phyloP scores from a whole-genome alignment of 2,329 filamentous ascomycete species.

The Clarireedia homoeocarpa region DNA sequence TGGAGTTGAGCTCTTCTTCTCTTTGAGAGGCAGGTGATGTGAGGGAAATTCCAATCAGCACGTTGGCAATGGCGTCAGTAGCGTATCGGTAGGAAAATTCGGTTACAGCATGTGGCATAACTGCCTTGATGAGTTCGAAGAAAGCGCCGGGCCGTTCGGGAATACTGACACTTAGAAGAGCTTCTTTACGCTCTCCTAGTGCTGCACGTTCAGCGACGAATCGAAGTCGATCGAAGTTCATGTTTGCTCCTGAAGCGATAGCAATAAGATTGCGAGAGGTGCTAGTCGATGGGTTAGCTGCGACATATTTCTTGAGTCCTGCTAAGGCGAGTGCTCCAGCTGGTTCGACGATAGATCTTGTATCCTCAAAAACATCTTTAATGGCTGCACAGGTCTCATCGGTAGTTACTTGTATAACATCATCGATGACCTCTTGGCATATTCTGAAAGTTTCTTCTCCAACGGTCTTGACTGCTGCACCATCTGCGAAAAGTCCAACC shows the following conservation, averaged over 20 bases:
- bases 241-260: conserved; percentile 91
- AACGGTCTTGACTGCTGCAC: conserved; percentile 88
- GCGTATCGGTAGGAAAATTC: conserved; percentile 93
- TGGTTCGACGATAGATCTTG: conserved; percentile 87
- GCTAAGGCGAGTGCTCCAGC: conserved; percentile 88
- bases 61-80: conserved; percentile 62
- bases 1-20: conserved; percentile 59
- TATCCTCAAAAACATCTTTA: conserved; percentile 98
- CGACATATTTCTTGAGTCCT: conserved; percentile 94
- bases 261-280: conserved; percentile 69
- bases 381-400: conserved; percentile 97
- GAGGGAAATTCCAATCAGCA: conserved; percentile 82
- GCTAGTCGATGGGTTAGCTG: conserved; percentile 68
- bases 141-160: conserved; percentile 88
- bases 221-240: conserved; percentile 96
- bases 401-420: conserved; percentile 85
- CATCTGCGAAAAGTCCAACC: conserved; percentile 92
- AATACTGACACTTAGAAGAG: conserved; percentile 76
- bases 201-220: conserved; percentile 95
- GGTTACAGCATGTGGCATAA: conserved; percentile 86
- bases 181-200: conserved; percentile 90
- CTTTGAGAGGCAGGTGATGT: conserved; percentile 62
- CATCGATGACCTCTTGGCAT: conserved; percentile 84
- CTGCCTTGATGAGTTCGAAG: conserved; percentile 70
- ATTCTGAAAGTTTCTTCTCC: conserved; percentile 94